Percentiles rank a stretch among this genome's conserved stretches.
Conservation (phyloP, 192 early-diverging fungal genomes). For the Coemansia sp. region DNA sequence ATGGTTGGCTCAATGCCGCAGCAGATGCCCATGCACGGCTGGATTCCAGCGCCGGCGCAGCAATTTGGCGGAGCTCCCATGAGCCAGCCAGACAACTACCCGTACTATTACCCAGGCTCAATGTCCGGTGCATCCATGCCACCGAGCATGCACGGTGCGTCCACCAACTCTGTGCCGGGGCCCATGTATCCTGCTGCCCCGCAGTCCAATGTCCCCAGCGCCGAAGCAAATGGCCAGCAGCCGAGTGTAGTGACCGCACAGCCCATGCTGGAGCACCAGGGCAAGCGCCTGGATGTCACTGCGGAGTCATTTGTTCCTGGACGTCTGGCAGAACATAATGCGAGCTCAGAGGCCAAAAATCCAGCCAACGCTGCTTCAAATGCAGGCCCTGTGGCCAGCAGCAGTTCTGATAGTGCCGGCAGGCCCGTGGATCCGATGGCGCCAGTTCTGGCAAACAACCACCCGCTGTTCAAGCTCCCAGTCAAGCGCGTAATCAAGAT, state of each 20-base stretch:
- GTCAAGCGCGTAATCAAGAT: slow-evolving; percentile 37
- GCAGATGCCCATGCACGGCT: slow-evolving; percentile 35
- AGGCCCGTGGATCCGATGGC: too few relatives aligned
- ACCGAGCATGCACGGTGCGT: background rate
- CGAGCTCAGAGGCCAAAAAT: background rate
- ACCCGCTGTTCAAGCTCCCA: slow-evolving; percentile 43
- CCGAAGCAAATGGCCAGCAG: background rate
- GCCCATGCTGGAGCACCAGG: background rate
- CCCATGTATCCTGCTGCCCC: background rate
- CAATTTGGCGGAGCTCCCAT: slow-evolving; percentile 4
- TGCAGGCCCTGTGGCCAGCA: background rate
- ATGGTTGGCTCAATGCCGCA: slow-evolving; percentile 25
- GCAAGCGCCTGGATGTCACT: background rate
- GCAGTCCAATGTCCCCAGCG: background rate
- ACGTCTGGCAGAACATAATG: background rate
- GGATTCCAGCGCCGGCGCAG: slow-evolving; percentile 30
- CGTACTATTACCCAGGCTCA: background rate
- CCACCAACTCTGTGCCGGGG: background rate
- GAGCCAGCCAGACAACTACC: background rate
- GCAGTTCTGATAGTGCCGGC: background rate
- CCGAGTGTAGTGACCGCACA: background rate
- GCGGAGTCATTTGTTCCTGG: background rate
- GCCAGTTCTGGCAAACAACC: background rate
- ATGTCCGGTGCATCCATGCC: background rate
- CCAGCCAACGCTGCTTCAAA: background rate